phyloP scores from a whole-genome alignment of 768 basidiomycete genomes.

The Glaciozyma antarctica region DNA sequence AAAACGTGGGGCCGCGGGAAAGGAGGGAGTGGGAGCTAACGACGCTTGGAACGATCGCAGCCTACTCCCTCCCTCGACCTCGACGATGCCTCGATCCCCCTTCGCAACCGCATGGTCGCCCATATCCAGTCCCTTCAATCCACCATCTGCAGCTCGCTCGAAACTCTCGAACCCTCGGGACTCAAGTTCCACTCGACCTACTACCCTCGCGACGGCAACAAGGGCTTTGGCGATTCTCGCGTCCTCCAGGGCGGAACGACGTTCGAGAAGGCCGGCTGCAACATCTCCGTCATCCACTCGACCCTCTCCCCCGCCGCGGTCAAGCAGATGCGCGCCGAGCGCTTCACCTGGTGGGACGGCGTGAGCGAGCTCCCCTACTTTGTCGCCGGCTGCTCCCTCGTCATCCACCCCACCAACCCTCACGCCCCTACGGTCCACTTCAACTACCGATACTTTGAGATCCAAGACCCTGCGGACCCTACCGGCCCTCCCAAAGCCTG shows the following conservation, averaged over 20 bases:
- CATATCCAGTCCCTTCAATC: conserved; percentile 71
- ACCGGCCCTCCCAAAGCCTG: conserved; percentile 62
- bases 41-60: background rate
- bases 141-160: conserved; percentile 64
- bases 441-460: conserved; percentile 96
- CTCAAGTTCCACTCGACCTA: conserved; percentile 72
- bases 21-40: no score
- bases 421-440: conserved; percentile 87
- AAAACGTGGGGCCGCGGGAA: no score
- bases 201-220: conserved; percentile 47
- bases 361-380: conserved; percentile 74
- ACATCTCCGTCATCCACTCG: conserved; percentile 85
- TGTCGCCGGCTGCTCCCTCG: conserved; percentile 81
- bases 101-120: conserved; percentile 68
- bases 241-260: conserved; percentile 56
- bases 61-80: conserved; percentile 21
- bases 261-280: conserved; percentile 93
- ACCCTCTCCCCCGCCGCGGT: conserved; percentile 77
- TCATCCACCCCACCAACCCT: conserved; percentile 89
- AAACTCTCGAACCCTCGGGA: conserved; percentile 60
- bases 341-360: conserved; percentile 38
- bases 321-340: conserved; percentile 90
- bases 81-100: conserved; percentile 40
- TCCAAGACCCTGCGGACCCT: conserved; percentile 43
- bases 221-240: conserved; percentile 50